A percentile compares a stretch with the other conserved stretches of the same genome.
Evolutionary conservation across 345 rosid species (phyloP).

Genomic region (Punica granatum): DNA sequence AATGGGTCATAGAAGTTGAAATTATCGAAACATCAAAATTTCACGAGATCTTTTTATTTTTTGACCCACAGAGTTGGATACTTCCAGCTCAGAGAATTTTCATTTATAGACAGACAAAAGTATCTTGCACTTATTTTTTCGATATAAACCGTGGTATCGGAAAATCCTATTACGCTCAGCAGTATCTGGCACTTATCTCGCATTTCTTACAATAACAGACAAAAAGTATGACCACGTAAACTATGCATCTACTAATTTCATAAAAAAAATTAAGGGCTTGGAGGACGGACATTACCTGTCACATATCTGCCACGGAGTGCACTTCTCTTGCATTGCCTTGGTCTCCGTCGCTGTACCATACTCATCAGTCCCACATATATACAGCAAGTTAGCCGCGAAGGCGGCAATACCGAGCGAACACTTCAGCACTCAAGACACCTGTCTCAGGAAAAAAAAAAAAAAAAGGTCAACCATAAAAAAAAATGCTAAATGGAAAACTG

Average conservation of each 20-base stretch:
- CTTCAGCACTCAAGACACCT: slow-evolving; percentile 94
- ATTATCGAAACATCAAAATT: neutral
- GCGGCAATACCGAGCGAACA: slow-evolving; percentile 85
- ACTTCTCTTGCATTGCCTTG: slow-evolving; percentile 85
- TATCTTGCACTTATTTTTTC: neutral
- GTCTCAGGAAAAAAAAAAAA: neutral
- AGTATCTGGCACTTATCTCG: too few species aligned
- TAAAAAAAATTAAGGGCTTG: neutral
- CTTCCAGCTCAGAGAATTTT: too few species aligned
- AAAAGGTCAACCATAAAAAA: too few species aligned
- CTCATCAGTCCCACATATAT: slow-evolving; percentile 91
- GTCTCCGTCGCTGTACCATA: slow-evolving; percentile 97
- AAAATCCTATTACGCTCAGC: too few species aligned
- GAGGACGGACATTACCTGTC: slow-evolving; percentile 49
- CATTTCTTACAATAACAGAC: neutral
- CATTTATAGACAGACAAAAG: too few species aligned
- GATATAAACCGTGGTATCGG: neutral
- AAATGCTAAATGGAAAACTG: too few species aligned
- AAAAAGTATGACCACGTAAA: neutral
- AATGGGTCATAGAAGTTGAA: neutral
- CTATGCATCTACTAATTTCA: neutral
- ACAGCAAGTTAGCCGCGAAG: slow-evolving; percentile 69
- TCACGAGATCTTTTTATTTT: neutral
- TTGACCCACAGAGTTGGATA: too few species aligned
- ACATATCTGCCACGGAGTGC: slow-evolving; percentile 72